Evolutionary conservation across 202 grass and related monocot species (phyloP).

Genomic region (Panicum virgatum): DNA sequence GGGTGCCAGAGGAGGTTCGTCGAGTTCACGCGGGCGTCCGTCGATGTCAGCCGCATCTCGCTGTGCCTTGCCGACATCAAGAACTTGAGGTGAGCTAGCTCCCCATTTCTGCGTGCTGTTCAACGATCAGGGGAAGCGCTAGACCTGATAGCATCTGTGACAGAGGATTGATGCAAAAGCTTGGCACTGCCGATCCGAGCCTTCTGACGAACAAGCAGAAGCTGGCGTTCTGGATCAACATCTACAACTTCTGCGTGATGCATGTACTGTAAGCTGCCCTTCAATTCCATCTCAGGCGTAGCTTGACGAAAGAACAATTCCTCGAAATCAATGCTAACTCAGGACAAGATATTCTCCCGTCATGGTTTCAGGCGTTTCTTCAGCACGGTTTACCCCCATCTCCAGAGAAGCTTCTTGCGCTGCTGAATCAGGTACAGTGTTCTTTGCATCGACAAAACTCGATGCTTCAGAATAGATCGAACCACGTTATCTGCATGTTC

Average conservation of each 20-base stretch:
- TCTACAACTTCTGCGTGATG: slow-evolving; percentile 98
- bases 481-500: not conserved
- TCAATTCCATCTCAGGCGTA: not conserved
- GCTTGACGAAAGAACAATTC: not conserved
- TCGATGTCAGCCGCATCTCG: slow-evolving; percentile 57
- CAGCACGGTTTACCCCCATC: slow-evolving; percentile 77
- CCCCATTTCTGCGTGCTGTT: not conserved
- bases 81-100: slow-evolving; percentile 76
- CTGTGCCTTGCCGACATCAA: slow-evolving; percentile 58
- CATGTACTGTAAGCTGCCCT: slow-evolving; percentile 63
- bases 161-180: slow-evolving; percentile 72
- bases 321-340: not conserved
- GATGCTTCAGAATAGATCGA: not conserved
- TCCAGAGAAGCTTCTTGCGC: slow-evolving; percentile 65
- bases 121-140: not conserved
- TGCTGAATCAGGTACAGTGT: slow-evolving; percentile 63
- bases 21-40: slow-evolving; percentile 54
- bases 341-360: not conserved
- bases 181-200: slow-evolving; percentile 54
- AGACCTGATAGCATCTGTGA: slow-evolving; percentile 18
- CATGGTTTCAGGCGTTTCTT: slow-evolving; percentile 68
- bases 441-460: not conserved
- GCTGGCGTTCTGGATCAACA: slow-evolving; percentile 94
- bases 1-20: slow-evolving; percentile 36
- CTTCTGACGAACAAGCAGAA: slow-evolving; percentile 89